Base-by-base conservation (phyloP, 2,329 filamentous ascomycete genomes). In the Sclerotiophoma versabilis region DNA sequence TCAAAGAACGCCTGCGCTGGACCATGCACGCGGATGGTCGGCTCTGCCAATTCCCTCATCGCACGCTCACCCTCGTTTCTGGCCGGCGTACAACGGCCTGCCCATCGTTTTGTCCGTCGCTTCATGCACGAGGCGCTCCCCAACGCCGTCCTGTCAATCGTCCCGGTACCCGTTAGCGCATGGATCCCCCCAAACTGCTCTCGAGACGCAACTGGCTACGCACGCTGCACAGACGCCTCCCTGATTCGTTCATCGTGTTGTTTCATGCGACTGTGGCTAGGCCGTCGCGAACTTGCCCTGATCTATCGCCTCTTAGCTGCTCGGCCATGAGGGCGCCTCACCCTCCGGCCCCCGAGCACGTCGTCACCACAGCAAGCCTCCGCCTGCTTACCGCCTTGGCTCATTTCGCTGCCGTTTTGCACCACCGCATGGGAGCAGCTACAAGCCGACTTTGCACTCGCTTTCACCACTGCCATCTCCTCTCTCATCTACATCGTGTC, bases 41-140 rank as follows among this genome's bases (percentile, higher is more conserved):
- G 50, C 43, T 48, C 20, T 38, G 27, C 30, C 19, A 23, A 14
- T 30, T 38, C 25, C 38, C 44, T 43, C 38, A 42, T 53, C 49
- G 47, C 49, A 41, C 27, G 49, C 37, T 36, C 43, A 34, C 12
- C 14, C 37, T 33, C 43, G 42, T 44, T 54, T 44, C 37, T 32
- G 33, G 33, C 54, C 39, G 43, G 30, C 46, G 42, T 46, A 39
- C 50, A 54, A 32, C 43, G 43, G 42, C 42, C 30, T 46, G 19
- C 37, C 42, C 43, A 30, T n/a, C 12, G n/a, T 15, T 49, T 51
- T 44, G 52, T 58, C 58, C 59, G 63, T 50, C 49, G 50, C 49
- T 54, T 49, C 56, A 55, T 51, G 62, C 62, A 64, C 59, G 59
- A 63, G 57, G 39, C 62, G 49, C 49, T 32, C 49, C 52, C 48